phyloP scores from a whole-genome alignment of 768 basidiomycete species.

The Termitomyces sp. region DNA sequence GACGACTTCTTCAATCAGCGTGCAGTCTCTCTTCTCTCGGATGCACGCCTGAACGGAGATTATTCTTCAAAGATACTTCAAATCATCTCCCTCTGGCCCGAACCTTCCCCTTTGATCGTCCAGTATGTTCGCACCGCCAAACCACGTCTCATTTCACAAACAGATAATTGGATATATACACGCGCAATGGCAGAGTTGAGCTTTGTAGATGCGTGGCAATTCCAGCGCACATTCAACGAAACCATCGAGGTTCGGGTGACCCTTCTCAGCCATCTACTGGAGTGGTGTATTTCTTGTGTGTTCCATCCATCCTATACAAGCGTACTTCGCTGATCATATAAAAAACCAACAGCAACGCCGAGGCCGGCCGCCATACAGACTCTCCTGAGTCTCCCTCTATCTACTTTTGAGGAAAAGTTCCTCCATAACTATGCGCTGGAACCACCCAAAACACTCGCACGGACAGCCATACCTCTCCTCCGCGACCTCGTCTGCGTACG shows the following conservation, averaged over 20 bases:
- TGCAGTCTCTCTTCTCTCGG: conserved; percentile 70
- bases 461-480: conserved; percentile 49
- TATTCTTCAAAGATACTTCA: conserved; percentile 76
- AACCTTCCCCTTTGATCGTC: conserved; percentile 55
- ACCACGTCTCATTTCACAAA: conserved; percentile 63
- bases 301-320: conserved; percentile 11
- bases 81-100: conserved; percentile 49
- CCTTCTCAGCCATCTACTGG: conserved; percentile 55
- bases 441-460: conserved; percentile 44
- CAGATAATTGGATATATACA: conserved; percentile 68
- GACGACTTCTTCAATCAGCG: conserved; percentile 35
- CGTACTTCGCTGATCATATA: conserved; percentile 1
- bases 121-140: conserved; percentile 75
- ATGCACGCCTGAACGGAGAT: conserved; percentile 71
- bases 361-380: conserved; percentile 53
- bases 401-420: conserved; percentile 56
- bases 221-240: conserved; percentile 68
- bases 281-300: conserved; percentile 71
- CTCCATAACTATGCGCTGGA: conserved; percentile 57
- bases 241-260: conserved; percentile 45
- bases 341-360: conserved; percentile 60
- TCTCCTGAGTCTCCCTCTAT: conserved; percentile 63
- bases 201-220: conserved; percentile 72
- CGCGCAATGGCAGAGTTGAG: conserved; percentile 63
- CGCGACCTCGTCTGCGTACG: conserved; percentile 81